These are phyloP conservation scores for Asclepias syriaca DNA, from an alignment of 257 asterid genomes.

Conservation along the genomic window DNA sequence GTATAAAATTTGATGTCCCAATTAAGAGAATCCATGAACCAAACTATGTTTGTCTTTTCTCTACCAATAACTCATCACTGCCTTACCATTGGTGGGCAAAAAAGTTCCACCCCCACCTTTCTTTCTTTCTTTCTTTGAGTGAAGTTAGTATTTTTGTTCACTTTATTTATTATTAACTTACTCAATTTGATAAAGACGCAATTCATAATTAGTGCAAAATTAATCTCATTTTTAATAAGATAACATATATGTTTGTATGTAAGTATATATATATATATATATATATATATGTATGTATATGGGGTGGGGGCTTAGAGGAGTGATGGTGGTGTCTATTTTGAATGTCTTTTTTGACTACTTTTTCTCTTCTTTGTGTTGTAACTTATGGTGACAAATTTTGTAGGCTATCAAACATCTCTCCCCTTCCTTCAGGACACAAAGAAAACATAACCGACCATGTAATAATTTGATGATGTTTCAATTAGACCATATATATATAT, in stretches of 20 bases:
- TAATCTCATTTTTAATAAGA: background rate
- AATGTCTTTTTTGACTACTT: background rate
- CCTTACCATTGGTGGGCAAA: conserved; percentile 20
- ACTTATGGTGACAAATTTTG: background rate
- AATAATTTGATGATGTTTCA: background rate
- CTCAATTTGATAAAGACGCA: no score
- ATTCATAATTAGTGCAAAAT: no score
- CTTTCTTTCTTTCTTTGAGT: background rate
- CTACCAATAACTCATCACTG: conserved; percentile 18
- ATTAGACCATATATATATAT: background rate
- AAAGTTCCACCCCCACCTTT: background rate
- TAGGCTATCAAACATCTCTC: background rate
- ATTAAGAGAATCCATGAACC: conserved; percentile 16
- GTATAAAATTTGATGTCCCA: background rate
- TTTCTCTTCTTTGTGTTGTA: background rate
- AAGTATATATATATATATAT: background rate
- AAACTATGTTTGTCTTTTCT: conserved; percentile 23
- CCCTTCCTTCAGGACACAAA: background rate
- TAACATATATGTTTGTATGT: background rate
- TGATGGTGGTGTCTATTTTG: background rate
- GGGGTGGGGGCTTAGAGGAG: background rate
- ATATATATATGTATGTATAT: background rate
- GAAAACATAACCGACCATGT: background rate
- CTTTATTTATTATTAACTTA: no score
- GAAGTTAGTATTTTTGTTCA: background rate